phyloP scores from a whole-genome alignment of 1,139 yeast species.

The Spencermartinsiella ligniputridi region DNA sequence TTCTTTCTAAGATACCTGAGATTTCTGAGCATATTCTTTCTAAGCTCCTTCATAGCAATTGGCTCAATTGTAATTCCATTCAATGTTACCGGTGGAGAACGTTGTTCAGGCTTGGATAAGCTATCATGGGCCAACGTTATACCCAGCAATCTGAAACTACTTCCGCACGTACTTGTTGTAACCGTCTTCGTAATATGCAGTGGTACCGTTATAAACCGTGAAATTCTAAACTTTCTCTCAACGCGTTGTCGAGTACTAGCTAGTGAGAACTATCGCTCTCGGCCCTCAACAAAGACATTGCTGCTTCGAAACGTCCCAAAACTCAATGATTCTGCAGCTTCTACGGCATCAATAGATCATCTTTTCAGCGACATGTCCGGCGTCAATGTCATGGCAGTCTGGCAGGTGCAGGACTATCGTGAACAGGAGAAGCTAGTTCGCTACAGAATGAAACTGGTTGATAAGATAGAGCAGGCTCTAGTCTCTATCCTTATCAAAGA shows the following conservation, averaged over 20 bases:
- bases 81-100: constrained; percentile 15
- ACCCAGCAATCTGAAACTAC: constrained; percentile 8
- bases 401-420: constrained; percentile 30
- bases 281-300: constrained; percentile 26
- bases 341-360: no score
- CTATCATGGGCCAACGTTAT: constrained; percentile 29
- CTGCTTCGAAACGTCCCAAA: constrained; percentile 26
- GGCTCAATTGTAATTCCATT: constrained; percentile 27
- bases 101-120: constrained; percentile 22
- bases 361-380: no score
- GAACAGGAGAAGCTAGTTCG: constrained; percentile 18
- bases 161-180: constrained; percentile 20
- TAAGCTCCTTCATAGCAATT: constrained; percentile 17
- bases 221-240: constrained; percentile 24
- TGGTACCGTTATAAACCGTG: constrained; percentile 20
- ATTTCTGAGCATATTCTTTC: constrained; percentile 21
- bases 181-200: constrained; percentile 15
- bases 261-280: constrained; percentile 17
- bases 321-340: constrained; percentile 13
- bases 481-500: no score
- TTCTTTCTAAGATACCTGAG: constrained; percentile 30
- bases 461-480: no score
- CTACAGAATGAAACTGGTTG: no score
- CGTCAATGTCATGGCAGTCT: constrained; percentile 22
- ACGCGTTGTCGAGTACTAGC: constrained; percentile 24